Evolutionary conservation across 2,329 filamentous ascomycete species (phyloP).

Genomic region (Botrytis fragariae): DNA sequence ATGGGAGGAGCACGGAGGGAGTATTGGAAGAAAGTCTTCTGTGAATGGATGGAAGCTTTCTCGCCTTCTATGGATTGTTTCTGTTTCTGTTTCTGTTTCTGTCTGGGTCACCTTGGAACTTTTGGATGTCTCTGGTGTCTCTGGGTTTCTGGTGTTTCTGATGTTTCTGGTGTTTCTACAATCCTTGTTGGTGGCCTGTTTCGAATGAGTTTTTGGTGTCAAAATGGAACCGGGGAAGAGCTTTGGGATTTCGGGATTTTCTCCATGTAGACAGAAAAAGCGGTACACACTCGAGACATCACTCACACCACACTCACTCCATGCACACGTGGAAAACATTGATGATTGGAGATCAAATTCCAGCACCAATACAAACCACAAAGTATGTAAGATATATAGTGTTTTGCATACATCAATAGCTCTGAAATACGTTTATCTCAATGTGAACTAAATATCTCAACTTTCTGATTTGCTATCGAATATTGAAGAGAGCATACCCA

Average conservation of each 20-base stretch:
- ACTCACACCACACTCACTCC: no score
- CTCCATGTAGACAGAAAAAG: not conserved
- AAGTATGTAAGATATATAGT: no score
- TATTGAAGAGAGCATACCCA: not conserved
- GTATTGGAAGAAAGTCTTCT: not conserved
- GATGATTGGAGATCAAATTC: not conserved
- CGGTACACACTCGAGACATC: not conserved
- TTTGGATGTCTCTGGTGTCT: not conserved
- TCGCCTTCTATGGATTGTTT: not conserved
- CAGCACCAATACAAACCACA: no score
- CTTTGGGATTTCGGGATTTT: not conserved
- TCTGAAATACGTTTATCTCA: rapidly evolving
- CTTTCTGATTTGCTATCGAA: not conserved
- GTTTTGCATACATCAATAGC: not conserved
- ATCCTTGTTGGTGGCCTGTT: slow-evolving; percentile 7
- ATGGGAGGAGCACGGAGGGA: not conserved
- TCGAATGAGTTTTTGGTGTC: not conserved
- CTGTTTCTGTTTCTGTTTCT: no score
- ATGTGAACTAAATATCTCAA: no score
- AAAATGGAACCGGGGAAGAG: slow-evolving; percentile 3
- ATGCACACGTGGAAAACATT: not conserved
- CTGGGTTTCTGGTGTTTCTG: not conserved
- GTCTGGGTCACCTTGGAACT: no score
- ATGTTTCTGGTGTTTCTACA: not conserved
- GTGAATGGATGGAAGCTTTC: not conserved